Percentiles rank a stretch among this genome's conserved stretches.
Evolutionary conservation across 2,329 filamentous ascomycete species (phyloP).

Genomic region (Tolypocladium paradoxum): DNA sequence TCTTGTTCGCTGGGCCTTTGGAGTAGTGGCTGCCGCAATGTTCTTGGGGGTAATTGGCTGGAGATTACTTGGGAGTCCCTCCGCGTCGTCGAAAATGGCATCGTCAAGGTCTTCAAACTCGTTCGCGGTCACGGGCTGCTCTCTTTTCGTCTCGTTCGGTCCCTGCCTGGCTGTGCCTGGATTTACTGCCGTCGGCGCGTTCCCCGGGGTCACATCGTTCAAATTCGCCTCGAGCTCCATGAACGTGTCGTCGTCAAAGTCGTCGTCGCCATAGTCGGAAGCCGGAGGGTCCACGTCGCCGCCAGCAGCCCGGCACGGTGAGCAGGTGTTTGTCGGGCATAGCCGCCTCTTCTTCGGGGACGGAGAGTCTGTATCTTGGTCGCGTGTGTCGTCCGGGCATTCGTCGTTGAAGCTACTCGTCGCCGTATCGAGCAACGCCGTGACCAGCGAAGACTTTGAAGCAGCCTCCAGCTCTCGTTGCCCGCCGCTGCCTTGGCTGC

Average conservation of each 20-base stretch:
- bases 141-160: neutral
- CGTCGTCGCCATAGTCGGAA: slow-evolving; percentile 44
- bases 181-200: slow-evolving; percentile 7
- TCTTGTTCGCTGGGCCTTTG: slow-evolving; percentile 4
- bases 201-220: slow-evolving; percentile 8
- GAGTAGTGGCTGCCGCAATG: slow-evolving; percentile 1
- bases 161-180: neutral
- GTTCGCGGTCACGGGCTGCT: slow-evolving; percentile 15
- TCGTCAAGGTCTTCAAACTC: slow-evolving; percentile 60
- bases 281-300: slow-evolving; percentile 13
- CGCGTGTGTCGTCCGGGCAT: slow-evolving; percentile 19
- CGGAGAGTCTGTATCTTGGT: slow-evolving; percentile 26
- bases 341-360: slow-evolving; percentile 30
- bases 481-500: slow-evolving; percentile 19
- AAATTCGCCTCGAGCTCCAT: slow-evolving; percentile 40
- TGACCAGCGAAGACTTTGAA: slow-evolving; percentile 47
- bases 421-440: slow-evolving; percentile 57
- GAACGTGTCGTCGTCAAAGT: slow-evolving; percentile 50
- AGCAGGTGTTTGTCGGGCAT: slow-evolving; percentile 10
- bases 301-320: slow-evolving; percentile 9
- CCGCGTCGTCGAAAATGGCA: slow-evolving; percentile 40
- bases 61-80: slow-evolving; percentile 4
- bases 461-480: slow-evolving; percentile 33
- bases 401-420: slow-evolving; percentile 38
- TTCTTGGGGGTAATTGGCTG: neutral